A percentile compares a stretch with the other conserved stretches of the same genome.
phyloP scores from a whole-genome alignment of 768 basidiomycete species.

The Neoboletus magnificus region DNA sequence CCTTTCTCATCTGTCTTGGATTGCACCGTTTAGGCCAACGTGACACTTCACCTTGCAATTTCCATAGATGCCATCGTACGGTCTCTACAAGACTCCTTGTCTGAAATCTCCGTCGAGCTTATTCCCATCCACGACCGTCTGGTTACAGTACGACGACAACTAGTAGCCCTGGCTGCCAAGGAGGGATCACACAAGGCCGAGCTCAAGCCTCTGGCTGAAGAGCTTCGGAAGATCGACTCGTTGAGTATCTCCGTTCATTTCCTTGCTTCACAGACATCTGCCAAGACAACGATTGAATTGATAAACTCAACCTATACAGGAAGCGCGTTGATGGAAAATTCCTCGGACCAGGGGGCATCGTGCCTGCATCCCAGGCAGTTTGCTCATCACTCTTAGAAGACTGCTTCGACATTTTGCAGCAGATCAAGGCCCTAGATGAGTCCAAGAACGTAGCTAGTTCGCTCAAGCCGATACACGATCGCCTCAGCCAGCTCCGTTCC shows the following conservation, averaged over 20 bases:
- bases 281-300: conserved; percentile 11
- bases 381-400: conserved; percentile 92
- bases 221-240: conserved; percentile 94
- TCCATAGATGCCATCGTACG: conserved; percentile 67
- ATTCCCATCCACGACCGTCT: conserved; percentile 88
- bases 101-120: conserved; percentile 86
- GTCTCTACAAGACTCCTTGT: conserved; percentile 78
- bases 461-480: conserved; percentile 90
- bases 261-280: conserved; percentile 11
- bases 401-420: conserved; percentile 93
- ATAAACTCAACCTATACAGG: conserved; percentile 36
- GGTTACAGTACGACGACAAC: conserved; percentile 81
- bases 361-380: conserved; percentile 89
- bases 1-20: conserved; percentile 4
- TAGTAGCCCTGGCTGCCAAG: conserved; percentile 85
- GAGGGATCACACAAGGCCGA: conserved; percentile 82
- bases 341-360: conserved; percentile 82
- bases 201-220: conserved; percentile 86
- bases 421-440: conserved; percentile 92
- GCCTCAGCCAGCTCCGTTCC: conserved; percentile 77
- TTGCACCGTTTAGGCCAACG: neutral
- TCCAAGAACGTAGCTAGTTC: conserved; percentile 82
- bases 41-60: neutral
- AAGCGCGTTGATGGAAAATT: conserved; percentile 97
- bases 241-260: conserved; percentile 55